phyloP scores from a whole-genome alignment of 2,329 filamentous ascomycete genomes.

The Phialemonium atrogriseum region DNA sequence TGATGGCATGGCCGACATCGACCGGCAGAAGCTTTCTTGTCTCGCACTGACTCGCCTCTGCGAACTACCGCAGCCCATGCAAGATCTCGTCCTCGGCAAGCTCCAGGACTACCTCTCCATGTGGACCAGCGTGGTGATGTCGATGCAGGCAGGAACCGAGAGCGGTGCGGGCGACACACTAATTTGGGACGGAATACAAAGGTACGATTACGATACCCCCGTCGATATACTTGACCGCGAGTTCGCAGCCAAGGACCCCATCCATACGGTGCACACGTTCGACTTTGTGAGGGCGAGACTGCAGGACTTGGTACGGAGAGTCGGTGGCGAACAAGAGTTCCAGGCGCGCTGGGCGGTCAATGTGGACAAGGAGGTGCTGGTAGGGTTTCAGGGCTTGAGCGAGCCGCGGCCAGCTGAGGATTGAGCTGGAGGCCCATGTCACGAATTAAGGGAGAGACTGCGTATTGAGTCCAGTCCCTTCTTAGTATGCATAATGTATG shows the following conservation, averaged over 20 bases:
- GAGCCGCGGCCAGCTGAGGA: no score
- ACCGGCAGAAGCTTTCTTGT: constrained; percentile 62
- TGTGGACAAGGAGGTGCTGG: constrained; percentile 64
- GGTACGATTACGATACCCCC: constrained; percentile 46
- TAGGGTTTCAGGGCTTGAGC: constrained; percentile 45
- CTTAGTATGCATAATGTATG: no score
- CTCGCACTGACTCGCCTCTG: constrained; percentile 65
- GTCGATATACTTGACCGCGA: constrained; percentile 45
- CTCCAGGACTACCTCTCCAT: constrained; percentile 68
- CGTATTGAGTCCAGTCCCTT: no score
- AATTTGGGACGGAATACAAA: constrained; percentile 25
- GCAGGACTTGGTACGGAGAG: constrained; percentile 45
- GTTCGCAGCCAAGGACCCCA: constrained; percentile 51
- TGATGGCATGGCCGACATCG: constrained; percentile 56
- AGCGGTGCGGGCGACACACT: constrained; percentile 45
- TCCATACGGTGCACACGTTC: constrained; percentile 58
- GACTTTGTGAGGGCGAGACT: constrained; percentile 57
- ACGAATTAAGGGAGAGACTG: no score
- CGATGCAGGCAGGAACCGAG: constrained; percentile 54
- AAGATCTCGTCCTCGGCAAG: constrained; percentile 47
- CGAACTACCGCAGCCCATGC: constrained; percentile 51
- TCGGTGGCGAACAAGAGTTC: constrained; percentile 59
- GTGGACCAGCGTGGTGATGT: constrained; percentile 63
- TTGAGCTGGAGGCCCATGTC: no score
- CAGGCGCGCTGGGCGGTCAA: constrained; percentile 62